These are phyloP conservation scores for Lobosporangium transversale DNA, from an alignment of 192 early-diverging fungal genomes.

Conservation along the genomic window DNA sequence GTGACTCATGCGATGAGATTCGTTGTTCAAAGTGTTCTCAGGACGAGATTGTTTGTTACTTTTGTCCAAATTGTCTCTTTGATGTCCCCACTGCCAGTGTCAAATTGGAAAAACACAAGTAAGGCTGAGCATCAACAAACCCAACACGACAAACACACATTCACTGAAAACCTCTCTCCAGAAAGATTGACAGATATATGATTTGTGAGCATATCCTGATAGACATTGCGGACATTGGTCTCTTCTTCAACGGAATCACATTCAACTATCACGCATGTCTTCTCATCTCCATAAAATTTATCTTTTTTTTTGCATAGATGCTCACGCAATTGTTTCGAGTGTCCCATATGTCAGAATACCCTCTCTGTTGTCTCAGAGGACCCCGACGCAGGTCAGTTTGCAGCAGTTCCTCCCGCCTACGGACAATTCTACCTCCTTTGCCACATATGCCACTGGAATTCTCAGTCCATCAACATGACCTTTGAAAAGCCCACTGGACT, in stretches of 20 bases:
- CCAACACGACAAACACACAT: too few relatives aligned
- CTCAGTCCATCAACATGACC: conserved; percentile 87
- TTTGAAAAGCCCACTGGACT: conserved; percentile 96
- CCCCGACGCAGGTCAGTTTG: conserved; percentile 18
- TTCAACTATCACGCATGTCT: too few relatives aligned
- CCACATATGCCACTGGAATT: conserved; percentile 93
- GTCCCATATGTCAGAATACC: conserved; percentile 86
- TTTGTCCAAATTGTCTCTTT: conserved; percentile 97
- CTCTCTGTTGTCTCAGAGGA: conserved; percentile 77
- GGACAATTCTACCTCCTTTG: conserved; percentile 81
- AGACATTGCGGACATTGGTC: too few relatives aligned
- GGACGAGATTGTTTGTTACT: conserved; percentile 89
- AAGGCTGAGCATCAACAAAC: not conserved
- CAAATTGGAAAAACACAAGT: conserved; percentile 94
- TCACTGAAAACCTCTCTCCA: too few relatives aligned
- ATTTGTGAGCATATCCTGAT: too few relatives aligned
- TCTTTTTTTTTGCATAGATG: too few relatives aligned
- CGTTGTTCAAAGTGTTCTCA: conserved; percentile 84
- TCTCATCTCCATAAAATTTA: too few relatives aligned
- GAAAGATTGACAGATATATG: too few relatives aligned
- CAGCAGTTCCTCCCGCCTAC: conserved; percentile 24
- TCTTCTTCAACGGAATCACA: too few relatives aligned
- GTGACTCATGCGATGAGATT: conserved; percentile 85
- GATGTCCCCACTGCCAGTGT: conserved; percentile 96
- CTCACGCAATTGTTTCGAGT: conserved; percentile 93